A percentile compares a stretch with the other conserved stretches of the same genome.
These are phyloP conservation scores for Aspergillus hortae DNA, from an alignment of 2,329 filamentous ascomycete genomes.

Conservation along the genomic window DNA sequence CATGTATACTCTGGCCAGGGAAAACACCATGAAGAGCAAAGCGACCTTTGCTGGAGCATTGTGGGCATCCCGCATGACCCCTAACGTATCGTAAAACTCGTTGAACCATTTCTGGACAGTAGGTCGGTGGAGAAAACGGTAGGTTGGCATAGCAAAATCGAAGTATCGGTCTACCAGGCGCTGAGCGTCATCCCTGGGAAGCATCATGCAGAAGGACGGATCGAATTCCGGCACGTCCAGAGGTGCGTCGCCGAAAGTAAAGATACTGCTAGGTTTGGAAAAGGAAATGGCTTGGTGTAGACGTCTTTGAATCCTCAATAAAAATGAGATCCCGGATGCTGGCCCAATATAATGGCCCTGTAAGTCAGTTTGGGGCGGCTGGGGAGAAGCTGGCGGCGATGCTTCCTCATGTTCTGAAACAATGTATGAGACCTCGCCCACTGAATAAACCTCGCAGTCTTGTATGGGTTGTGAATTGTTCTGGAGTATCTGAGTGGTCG, in stretches of 20 bases:
- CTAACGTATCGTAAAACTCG: constrained; percentile 46
- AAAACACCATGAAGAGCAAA: constrained; percentile 10
- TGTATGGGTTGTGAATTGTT: no score
- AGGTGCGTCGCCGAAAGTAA: constrained; percentile 40
- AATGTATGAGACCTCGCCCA: neutral
- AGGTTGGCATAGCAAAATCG: constrained; percentile 44
- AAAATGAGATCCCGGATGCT: constrained; percentile 19
- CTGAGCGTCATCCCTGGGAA: constrained; percentile 25
- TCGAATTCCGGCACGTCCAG: constrained; percentile 40
- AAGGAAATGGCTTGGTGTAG: constrained; percentile 9
- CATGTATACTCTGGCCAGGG: constrained; percentile 1
- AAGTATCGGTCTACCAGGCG: constrained; percentile 40
- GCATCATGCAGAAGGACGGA: constrained; percentile 43
- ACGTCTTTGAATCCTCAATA: constrained; percentile 17
- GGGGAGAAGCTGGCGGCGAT: no score
- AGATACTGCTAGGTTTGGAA: constrained; percentile 10
- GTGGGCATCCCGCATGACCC: constrained; percentile 37
- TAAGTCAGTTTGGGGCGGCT: constrained; percentile 13
- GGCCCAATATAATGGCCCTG: constrained; percentile 21
- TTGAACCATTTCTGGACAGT: constrained; percentile 43
- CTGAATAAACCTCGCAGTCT: no score
- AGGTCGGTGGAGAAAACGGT: constrained; percentile 44
- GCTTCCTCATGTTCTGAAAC: neutral
- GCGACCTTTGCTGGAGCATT: constrained; percentile 35
- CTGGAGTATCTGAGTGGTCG: no score